Conservation (phyloP, 371 early-diverging fungal genomes). For the Rhizopus delemar region DNA sequence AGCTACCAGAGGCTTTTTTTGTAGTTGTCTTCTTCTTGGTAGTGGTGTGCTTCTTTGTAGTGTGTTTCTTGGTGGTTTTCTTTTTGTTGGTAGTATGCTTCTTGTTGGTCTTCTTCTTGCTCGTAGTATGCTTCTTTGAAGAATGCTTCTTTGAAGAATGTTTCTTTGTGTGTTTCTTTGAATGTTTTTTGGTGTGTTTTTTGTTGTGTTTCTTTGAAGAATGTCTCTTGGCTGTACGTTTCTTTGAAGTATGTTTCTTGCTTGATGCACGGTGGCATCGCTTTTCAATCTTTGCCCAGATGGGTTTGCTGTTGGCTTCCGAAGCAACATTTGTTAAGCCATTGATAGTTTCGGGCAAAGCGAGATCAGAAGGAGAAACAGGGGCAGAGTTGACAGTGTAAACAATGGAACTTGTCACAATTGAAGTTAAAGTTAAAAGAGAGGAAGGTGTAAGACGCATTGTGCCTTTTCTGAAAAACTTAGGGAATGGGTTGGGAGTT, state of each 20-base stretch:
- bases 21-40: conserved; percentile 13
- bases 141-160: conserved; percentile 7
- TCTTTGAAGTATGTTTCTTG: conserved; percentile 12
- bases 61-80: conserved; percentile 19
- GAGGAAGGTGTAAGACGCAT: conserved; percentile 31
- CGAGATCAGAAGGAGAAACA: conserved; percentile 1
- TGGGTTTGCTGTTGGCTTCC: conserved; percentile 6
- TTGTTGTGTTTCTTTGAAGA: conserved; percentile 14
- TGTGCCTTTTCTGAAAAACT: conserved; percentile 7
- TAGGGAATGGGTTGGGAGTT: conserved; percentile 8
- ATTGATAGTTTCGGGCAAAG: conserved; percentile 7
- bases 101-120: conserved; percentile 16
- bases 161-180: conserved; percentile 20
- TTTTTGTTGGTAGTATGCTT: conserved; percentile 9
- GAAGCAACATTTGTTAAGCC: background rate
- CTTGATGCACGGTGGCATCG: conserved; percentile 8
- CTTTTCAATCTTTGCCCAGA: conserved; percentile 14
- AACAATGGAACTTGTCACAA: conserved; percentile 19
- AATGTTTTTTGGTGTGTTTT: conserved; percentile 4
- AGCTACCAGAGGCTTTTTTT: conserved; percentile 5
- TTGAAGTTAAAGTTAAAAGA: conserved; percentile 28
- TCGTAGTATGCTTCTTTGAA: conserved; percentile 16
- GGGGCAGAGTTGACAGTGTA: conserved; percentile 18
- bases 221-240: conserved; percentile 10
- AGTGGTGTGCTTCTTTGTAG: conserved; percentile 18